These are phyloP conservation scores for Hortaea werneckii DNA, from an alignment of 2,329 filamentous ascomycete species.

Conservation along the genomic window DNA sequence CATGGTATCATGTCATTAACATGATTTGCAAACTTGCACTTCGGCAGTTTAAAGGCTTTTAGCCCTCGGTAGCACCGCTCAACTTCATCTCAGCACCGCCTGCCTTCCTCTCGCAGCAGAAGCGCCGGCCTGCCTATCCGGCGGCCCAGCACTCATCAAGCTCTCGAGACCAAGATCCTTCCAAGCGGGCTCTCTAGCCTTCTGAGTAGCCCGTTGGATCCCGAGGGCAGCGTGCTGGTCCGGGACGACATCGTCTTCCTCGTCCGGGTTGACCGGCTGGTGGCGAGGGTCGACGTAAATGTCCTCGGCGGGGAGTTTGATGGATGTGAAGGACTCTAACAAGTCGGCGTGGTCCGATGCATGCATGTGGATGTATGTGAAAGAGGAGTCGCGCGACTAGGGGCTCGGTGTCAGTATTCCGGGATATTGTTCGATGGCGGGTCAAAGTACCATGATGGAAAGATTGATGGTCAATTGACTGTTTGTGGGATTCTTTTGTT, in stretches of 20 bases:
- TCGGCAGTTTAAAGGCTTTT: too few species aligned
- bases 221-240: constrained; percentile 83
- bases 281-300: constrained; percentile 72
- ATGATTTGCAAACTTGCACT: too few species aligned
- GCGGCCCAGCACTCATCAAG: constrained; percentile 56
- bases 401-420: background rate
- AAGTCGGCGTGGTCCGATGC: constrained; percentile 63
- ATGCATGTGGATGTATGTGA: constrained; percentile 69
- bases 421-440: background rate
- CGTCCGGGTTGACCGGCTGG: constrained; percentile 75
- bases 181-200: constrained; percentile 62
- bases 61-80: too few species aligned
- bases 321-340: constrained; percentile 50
- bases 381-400: constrained; percentile 59
- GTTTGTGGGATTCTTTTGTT: background rate
- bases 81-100: background rate
- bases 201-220: constrained; percentile 70
- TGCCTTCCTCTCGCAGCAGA: background rate
- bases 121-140: constrained; percentile 9
- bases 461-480: background rate
- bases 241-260: constrained; percentile 80
- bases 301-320: constrained; percentile 48
- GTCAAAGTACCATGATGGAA: background rate
- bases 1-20: too few species aligned
- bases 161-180: constrained; percentile 65